These are phyloP conservation scores for Hydnum rufescens DNA, from an alignment of 768 basidiomycete species.

Conservation along the genomic window DNA sequence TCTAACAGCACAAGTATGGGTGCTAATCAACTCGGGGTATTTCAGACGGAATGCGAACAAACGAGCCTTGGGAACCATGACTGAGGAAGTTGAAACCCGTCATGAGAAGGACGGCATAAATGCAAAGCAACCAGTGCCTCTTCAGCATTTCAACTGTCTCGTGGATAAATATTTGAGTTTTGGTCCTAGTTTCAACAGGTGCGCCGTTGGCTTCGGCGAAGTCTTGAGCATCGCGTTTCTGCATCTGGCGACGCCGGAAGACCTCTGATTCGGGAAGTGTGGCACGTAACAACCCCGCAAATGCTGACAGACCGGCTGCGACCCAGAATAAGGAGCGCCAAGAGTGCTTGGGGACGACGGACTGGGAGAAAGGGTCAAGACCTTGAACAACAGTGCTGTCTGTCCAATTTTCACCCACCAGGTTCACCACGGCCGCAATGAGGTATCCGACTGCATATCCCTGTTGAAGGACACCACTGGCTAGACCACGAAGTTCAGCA, in stretches of 20 bases:
- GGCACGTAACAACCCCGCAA: slow-evolving; percentile 22
- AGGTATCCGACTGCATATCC: slow-evolving; percentile 58
- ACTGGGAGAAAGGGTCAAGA: background rate
- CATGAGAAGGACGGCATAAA: slow-evolving; percentile 57
- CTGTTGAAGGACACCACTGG: slow-evolving; percentile 69
- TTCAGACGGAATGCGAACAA: slow-evolving; percentile 7
- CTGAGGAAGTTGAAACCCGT: slow-evolving; percentile 32
- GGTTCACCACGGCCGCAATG: slow-evolving; percentile 68
- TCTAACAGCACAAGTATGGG: slow-evolving; percentile 19
- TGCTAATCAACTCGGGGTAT: slow-evolving; percentile 16
- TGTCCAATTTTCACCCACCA: slow-evolving; percentile 23
- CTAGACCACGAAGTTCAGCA: slow-evolving; percentile 66
- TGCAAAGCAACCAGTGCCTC: slow-evolving; percentile 60
- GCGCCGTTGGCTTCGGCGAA: slow-evolving; percentile 15
- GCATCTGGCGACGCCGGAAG: slow-evolving; percentile 14
- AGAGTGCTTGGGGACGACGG: slow-evolving; percentile 18
- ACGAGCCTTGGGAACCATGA: slow-evolving; percentile 33
- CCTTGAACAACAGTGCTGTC: slow-evolving; percentile 12
- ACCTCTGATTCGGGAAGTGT: slow-evolving; percentile 22
- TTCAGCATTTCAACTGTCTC: slow-evolving; percentile 64
- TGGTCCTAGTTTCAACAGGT: slow-evolving; percentile 9
- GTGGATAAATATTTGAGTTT: slow-evolving; percentile 32
- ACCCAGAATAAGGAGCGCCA: slow-evolving; percentile 24
- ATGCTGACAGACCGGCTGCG: slow-evolving; percentile 20
- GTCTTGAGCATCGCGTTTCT: slow-evolving; percentile 8